Evolutionary conservation across 306 rosid species (phyloP), one percentile per base, ranked within the genome.

Genomic region (Vigna hirtella): DNA sequence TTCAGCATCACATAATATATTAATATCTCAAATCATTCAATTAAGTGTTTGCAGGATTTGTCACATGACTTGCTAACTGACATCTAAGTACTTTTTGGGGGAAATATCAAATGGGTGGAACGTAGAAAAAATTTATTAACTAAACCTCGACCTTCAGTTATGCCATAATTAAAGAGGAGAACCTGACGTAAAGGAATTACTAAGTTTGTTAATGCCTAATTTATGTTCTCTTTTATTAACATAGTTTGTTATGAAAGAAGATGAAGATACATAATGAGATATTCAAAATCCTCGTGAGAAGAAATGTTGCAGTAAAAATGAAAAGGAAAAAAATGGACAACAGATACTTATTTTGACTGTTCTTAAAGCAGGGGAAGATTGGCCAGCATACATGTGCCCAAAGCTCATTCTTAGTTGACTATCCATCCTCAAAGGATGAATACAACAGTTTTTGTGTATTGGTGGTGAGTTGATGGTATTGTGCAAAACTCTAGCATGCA

Each of bases 41-140:
- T 52, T 36, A 6, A 8, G 18, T 63, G 18, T 77, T 67, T 38
- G 65, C 12, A 0, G 1, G 13, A 50, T 11, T 36, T 48, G 45
- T 61, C 45, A 14, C n/a, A 5, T 17, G 58, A 32, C 15, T 78
- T 58, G 43, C 62, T 32, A 13, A 5, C 18, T 30, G 40, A 40
- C 34, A 40, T 56, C 45, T 42, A 9, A 10, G 52, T 12, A 50
- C 2, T 50, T 52, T 15, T 10, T 53, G 48, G 20, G 32, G 58
- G 32, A 77, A 77, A 15, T 66, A 30, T 65, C 55, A 40, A 65
- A 38, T 51, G 58, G 47, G 78, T 26, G 38, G 34, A 22, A 53
- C n/a, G 32, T 20, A 17, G 20, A 2, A 42, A 42, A 42, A 2
- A 42, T 42, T 42, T 2, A 42, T 3, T 9, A 9, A 9, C 12